Evolutionary conservation across 345 rosid genomes (phyloP).

Genomic region (Salix exigua): DNA sequence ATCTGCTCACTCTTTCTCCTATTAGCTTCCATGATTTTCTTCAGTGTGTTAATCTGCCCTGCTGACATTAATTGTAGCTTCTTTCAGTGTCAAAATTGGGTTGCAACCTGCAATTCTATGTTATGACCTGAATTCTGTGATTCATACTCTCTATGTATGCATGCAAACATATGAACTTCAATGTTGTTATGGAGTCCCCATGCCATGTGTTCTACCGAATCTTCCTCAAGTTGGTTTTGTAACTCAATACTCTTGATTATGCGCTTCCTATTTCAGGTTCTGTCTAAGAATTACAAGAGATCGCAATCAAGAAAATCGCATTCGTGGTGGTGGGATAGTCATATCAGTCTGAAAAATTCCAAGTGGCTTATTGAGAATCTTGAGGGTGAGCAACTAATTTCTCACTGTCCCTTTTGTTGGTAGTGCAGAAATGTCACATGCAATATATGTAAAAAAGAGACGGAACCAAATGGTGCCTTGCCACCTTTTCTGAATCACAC

Average conservation of each 20-base stretch:
- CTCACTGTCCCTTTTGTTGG: neutral
- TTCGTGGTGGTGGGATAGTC: slow-evolving; percentile 40
- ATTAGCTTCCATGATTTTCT: neutral
- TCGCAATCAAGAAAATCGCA: slow-evolving; percentile 26
- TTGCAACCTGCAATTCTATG: neutral
- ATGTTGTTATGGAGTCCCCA: neutral
- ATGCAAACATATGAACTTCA: neutral
- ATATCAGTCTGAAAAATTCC: slow-evolving; percentile 31
- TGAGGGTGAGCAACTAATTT: slow-evolving; percentile 36
- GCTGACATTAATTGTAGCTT: neutral
- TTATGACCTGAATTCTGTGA: too few relatives aligned
- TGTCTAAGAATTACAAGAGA: slow-evolving; percentile 13
- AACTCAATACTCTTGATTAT: neutral
- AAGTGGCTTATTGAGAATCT: slow-evolving; percentile 48
- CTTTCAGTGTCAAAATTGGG: neutral
- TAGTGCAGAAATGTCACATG: neutral
- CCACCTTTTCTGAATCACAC: neutral
- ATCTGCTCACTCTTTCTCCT: neutral
- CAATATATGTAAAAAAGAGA: neutral
- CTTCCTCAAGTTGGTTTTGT: neutral
- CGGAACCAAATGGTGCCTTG: neutral
- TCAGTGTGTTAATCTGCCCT: too few relatives aligned
- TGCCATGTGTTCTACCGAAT: neutral
- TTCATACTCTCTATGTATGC: neutral
- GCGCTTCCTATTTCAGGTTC: slow-evolving; percentile 15